Conservation (phyloP, 805 yeast species). For the Schwanniomyces pseudopolymorphus region DNA sequence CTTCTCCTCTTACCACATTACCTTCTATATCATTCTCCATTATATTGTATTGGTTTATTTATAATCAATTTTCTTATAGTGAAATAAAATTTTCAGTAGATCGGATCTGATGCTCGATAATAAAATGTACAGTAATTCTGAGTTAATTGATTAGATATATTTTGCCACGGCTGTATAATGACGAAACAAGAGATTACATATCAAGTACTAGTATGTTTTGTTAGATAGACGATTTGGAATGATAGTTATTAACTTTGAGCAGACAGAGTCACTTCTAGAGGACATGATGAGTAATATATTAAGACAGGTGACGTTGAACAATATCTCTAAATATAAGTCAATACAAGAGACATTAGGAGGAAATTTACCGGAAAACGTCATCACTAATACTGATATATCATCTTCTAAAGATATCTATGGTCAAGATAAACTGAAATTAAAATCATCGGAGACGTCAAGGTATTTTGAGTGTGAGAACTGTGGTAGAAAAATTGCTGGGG, state of each 20-base stretch:
- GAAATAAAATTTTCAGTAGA: background rate
- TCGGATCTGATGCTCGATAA: background rate
- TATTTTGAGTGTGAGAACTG: slow-evolving; percentile 83
- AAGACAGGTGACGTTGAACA: slow-evolving; percentile 27
- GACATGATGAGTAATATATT: slow-evolving; percentile 35
- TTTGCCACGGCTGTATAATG: slow-evolving; percentile 4
- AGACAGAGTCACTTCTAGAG: slow-evolving; percentile 39
- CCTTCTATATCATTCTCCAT: slow-evolving; percentile 1
- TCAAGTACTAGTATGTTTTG: slow-evolving; percentile 18
- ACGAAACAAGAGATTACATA: slow-evolving; percentile 18
- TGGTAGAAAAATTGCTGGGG: slow-evolving; percentile 83
- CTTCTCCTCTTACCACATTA: slow-evolving; percentile 2
- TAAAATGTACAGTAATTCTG: background rate
- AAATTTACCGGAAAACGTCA: slow-evolving; percentile 12
- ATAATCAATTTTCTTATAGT: background rate
- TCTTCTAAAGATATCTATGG: slow-evolving; percentile 47
- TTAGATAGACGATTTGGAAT: background rate
- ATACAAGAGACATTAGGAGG: slow-evolving; percentile 15
- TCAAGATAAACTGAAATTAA: slow-evolving; percentile 46
- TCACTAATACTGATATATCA: slow-evolving; percentile 11
- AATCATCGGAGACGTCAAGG: slow-evolving; percentile 44
- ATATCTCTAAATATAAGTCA: slow-evolving; percentile 22
- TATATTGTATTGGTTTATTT: background rate
- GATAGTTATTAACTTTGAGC: slow-evolving; percentile 10
- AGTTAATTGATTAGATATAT: background rate